These are phyloP conservation scores for Rubroboletus pulcherrimus DNA, from an alignment of 768 basidiomycete genomes.

Conservation along the genomic window DNA sequence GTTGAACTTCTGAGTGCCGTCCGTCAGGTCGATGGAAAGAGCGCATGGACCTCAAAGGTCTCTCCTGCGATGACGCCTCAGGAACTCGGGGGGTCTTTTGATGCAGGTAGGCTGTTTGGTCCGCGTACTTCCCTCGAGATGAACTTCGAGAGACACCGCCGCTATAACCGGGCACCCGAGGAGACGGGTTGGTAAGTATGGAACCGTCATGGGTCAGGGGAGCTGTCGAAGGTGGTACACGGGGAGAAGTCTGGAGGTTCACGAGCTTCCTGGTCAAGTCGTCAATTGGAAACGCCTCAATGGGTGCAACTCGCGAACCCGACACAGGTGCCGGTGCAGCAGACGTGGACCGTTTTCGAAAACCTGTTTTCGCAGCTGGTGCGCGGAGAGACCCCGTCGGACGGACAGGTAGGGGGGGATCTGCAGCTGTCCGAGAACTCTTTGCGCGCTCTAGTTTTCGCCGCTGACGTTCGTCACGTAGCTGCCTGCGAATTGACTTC, in stretches of 20 bases:
- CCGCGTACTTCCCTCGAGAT: constrained; percentile 17
- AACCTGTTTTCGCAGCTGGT: constrained; percentile 37
- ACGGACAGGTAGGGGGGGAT: constrained; percentile 14
- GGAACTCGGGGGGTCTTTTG: constrained; percentile 21
- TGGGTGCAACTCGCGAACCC: constrained; percentile 32
- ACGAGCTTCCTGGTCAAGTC: constrained; percentile 59
- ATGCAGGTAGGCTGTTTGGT: constrained; percentile 14
- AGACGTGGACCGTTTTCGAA: constrained; percentile 33
- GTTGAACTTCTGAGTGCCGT: constrained; percentile 33
- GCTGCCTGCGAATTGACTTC: constrained; percentile 69
- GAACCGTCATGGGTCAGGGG: constrained; percentile 11
- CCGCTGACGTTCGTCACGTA: constrained; percentile 63
- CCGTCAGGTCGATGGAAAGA: constrained; percentile 57
- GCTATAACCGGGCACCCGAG: constrained; percentile 8
- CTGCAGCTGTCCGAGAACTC: constrained; percentile 19
- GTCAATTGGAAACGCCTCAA: constrained; percentile 46
- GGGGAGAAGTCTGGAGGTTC: constrained; percentile 40
- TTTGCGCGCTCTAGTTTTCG: constrained; percentile 47
- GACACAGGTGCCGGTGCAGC: constrained; percentile 19
- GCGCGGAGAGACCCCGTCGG: constrained; percentile 13
- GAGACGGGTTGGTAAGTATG: constrained; percentile 4
- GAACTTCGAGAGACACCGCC: constrained; percentile 20
- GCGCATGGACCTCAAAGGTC: constrained; percentile 44
- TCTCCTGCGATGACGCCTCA: constrained; percentile 19
- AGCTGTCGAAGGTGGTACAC: constrained; percentile 10